Evolutionary conservation across 495 filamentous ascomycete species (phyloP).

Genomic region (Staphylotrichum longicolle): DNA sequence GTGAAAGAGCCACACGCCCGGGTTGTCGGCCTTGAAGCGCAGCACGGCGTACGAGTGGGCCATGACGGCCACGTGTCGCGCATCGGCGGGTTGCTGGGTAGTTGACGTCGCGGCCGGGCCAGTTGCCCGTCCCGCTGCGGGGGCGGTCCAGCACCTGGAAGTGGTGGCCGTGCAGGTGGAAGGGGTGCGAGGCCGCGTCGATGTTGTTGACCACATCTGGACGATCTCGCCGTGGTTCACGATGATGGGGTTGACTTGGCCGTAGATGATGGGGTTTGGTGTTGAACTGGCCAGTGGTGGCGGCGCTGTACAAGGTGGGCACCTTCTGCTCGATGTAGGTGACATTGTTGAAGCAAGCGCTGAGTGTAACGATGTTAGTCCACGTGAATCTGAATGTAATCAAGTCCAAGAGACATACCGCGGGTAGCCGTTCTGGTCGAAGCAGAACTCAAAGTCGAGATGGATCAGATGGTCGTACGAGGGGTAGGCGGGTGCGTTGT

Average conservation of each 20-base stretch:
- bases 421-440: slow-evolving; percentile 62
- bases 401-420: slow-evolving; percentile 32
- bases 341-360: slow-evolving; percentile 73
- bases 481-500: slow-evolving; percentile 47
- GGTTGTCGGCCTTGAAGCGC: slow-evolving; percentile 63
- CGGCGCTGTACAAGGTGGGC: slow-evolving; percentile 71
- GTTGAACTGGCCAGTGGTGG: slow-evolving; percentile 59
- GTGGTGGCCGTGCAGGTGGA: slow-evolving; percentile 68
- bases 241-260: slow-evolving; percentile 66
- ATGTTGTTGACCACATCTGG: slow-evolving; percentile 81
- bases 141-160: slow-evolving; percentile 68
- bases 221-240: slow-evolving; percentile 64
- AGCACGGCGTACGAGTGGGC: slow-evolving; percentile 57
- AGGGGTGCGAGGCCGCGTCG: slow-evolving; percentile 59
- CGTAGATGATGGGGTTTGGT: slow-evolving; percentile 70
- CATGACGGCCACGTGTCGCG: slow-evolving; percentile 58
- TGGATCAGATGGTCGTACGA: slow-evolving; percentile 53
- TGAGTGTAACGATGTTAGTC: slow-evolving; percentile 19
- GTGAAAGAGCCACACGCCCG: slow-evolving; percentile 78
- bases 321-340: slow-evolving; percentile 73
- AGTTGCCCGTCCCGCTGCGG: slow-evolving; percentile 39
- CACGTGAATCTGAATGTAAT: too few species aligned
- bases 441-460: slow-evolving; percentile 60
- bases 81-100: slow-evolving; percentile 44
- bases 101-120: slow-evolving; percentile 40